Evolutionary conservation across 116 monocot species (phyloP), one percentile per base, ranked within the genome.

Genomic region (Posidonia oceanica): DNA sequence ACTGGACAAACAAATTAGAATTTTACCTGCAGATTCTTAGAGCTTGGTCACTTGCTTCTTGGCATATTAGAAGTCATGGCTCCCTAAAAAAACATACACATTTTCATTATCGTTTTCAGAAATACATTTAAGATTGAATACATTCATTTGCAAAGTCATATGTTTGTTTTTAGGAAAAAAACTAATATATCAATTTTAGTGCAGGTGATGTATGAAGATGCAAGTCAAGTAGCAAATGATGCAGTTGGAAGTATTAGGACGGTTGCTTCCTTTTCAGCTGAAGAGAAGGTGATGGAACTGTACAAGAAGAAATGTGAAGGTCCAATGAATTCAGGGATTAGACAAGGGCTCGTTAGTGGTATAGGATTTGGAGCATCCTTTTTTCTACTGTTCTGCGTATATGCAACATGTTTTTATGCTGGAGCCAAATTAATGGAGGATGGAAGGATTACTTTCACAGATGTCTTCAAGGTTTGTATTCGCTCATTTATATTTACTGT

Each of bases 161-260:
- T 41, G 41, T 44, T 7, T 6, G 3, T 42, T 42, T 44, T 44
- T 44, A 3, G 10, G 10, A 44, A 44, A 44, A 44, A 44, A 44
- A 44, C 44, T 44, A 44, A 44, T 4, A 44, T 6, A 44, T 44
- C 44, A 44, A 44, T 44, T 44, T 44, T 44, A 44, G 44, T 63
- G 67, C 64, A 73, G 72, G 53, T 51, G 15, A 73, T 73, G 56
- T 75, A 67, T 67, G 68, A 67, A 66, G 61, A 53, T 8, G 69
- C 52, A 69, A 76, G 61, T 37, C 70, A 77, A 41, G 53, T 77
- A 1, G 71, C 71, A 14, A 70, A 39, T 13, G 85, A 88, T 71
- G 85, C 88, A 39, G 78, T 88, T 0, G 82, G 85, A 60, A 88
- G 76, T 59, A 88, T 88, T 58, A 75, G 85, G 69, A 88, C 88